Evolutionary conservation across 768 basidiomycete genomes (phyloP).

Genomic region (Boletus patriciae): DNA sequence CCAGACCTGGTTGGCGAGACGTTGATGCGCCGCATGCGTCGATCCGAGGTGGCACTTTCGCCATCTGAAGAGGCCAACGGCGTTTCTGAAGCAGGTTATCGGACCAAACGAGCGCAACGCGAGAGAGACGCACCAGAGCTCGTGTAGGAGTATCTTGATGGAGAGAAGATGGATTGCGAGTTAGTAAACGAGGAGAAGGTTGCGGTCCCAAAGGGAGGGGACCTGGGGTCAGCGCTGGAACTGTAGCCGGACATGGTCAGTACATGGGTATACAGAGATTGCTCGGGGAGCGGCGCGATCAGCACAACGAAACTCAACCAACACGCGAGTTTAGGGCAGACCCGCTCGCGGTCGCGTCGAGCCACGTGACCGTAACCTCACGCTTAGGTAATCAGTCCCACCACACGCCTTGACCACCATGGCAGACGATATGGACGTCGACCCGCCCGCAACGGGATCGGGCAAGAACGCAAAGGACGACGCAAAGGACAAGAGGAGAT

Average conservation of each 20-base stretch:
- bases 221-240: slow-evolving; percentile 49
- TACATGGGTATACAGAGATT: slow-evolving; percentile 25
- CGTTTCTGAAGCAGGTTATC: slow-evolving; percentile 36
- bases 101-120: not conserved
- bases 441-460: slow-evolving; percentile 40
- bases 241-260: slow-evolving; percentile 43
- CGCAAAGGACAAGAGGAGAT: slow-evolving; percentile 74
- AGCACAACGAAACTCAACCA: slow-evolving; percentile 29
- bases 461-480: slow-evolving; percentile 53
- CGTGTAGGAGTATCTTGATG: slow-evolving; percentile 59
- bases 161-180: slow-evolving; percentile 55
- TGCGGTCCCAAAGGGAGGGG: slow-evolving; percentile 61
- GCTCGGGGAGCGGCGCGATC: not conserved
- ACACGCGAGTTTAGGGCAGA: slow-evolving; percentile 38
- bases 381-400: too few relatives aligned
- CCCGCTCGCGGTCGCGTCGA: slow-evolving; percentile 38
- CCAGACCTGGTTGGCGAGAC: slow-evolving; percentile 52
- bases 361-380: slow-evolving; percentile 34
- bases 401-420: slow-evolving; percentile 32
- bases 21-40: slow-evolving; percentile 51
- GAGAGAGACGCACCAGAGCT: slow-evolving; percentile 47
- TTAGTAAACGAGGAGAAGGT: slow-evolving; percentile 54
- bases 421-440: slow-evolving; percentile 74
- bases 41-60: slow-evolving; percentile 46
- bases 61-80: slow-evolving; percentile 49